Base-by-base conservation (phyloP, 139 green algal species). In the Axilococcus clingmanii region DNA sequence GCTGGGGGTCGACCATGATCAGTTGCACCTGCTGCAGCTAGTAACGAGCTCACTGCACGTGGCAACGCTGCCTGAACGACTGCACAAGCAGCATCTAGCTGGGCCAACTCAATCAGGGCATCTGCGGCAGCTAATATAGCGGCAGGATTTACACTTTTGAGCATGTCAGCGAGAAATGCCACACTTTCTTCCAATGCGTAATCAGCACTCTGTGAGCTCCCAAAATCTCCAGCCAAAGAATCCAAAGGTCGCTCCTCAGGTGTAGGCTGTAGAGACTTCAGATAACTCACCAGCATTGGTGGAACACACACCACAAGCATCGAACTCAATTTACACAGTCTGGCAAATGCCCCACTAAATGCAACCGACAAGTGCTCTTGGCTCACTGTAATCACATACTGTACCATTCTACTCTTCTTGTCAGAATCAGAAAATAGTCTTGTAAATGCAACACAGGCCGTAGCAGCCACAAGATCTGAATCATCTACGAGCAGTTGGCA, bases 31-130 rank as follows among this genome's bases (percentile, higher is more conserved):
- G 53, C 36, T 5, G 47, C 50, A 17, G 34, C 28, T 19, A 68
- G 54, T 43, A 50, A 52, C 3, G 52, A 51, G 23, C 14, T 7
- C 24, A 56, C 48, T 2, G 60, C 53, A n/a, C 33, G 28, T 34
- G 60, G 60, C 19, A 68, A 38, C 53, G 48, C 31, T 9, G 60
- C 34, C 31, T 61, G 53, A 48, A 68, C 25, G 11, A 52, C 25
- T 5, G 52, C 48, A 4, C 52, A 63, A 4, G 41, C 42, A 9
- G 31, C 53, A 16, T 68, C 60, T 43, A 68, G 63, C 60, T 70
- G 31, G 6, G 59, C 40, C 24, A 68, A 40, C 1, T 55, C 32
- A 20, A 71, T 47, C 35, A 71, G 33, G 17, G 37, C 54, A 23
- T 43, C 19, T 4, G 55, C 47, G 5, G 48, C 54, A 12, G 54